Percentiles rank a stretch among this genome's conserved stretches.
These are phyloP conservation scores for Cercospora canescens DNA, from an alignment of 2,329 filamentous ascomycete species.

Conservation along the genomic window DNA sequence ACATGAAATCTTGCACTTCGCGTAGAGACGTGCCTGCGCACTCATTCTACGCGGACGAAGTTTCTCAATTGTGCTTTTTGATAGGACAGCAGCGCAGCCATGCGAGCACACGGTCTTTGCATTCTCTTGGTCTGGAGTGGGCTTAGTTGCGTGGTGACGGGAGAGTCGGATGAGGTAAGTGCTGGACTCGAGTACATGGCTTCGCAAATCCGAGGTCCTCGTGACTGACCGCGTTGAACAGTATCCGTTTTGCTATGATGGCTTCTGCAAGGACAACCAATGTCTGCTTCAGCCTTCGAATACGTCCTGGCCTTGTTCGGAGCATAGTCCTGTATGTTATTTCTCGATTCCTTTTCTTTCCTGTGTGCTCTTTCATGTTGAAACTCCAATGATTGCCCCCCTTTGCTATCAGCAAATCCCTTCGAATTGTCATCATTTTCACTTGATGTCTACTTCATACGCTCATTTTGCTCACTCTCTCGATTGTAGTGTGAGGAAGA, in stretches of 20 bases:
- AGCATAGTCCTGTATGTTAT: neutral
- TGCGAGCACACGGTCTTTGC: neutral
- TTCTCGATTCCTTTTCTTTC: neutral
- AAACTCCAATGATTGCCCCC: too few relatives aligned
- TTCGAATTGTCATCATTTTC: too few relatives aligned
- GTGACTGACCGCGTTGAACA: neutral
- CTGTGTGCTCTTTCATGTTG: too few relatives aligned
- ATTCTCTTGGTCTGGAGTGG: neutral
- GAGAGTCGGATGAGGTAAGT: neutral
- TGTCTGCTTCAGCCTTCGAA: neutral
- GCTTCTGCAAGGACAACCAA: neutral
- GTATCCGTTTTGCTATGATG: conserved; percentile 2
- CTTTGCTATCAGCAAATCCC: too few relatives aligned
- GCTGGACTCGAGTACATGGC: too few relatives aligned
- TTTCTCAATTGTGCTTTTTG: neutral
- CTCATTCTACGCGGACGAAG: neutral
- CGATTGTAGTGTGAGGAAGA: neutral
- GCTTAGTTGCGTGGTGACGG: neutral
- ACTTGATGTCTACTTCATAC: too few relatives aligned
- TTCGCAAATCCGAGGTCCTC: too few relatives aligned
- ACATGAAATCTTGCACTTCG: neutral
- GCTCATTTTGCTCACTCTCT: neutral
- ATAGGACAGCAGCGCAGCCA: neutral
- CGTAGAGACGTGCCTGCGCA: neutral
- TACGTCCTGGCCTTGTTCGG: neutral